Evolutionary conservation across 352 stramenopile genomes (phyloP).

Genomic region (Phytophthora uliginosa): DNA sequence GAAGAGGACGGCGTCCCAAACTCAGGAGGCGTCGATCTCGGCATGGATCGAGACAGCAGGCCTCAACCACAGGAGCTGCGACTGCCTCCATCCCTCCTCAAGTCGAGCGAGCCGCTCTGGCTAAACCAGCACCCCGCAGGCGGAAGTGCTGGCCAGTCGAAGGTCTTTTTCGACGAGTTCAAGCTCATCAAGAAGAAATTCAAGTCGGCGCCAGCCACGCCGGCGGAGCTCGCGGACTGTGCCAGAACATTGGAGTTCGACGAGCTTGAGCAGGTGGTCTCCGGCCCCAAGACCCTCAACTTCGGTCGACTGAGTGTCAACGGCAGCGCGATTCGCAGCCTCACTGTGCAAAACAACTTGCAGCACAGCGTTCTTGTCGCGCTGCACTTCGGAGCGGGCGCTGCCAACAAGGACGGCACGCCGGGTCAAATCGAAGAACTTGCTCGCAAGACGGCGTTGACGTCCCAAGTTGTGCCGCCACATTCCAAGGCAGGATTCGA

Average conservation of each 20-base stretch:
- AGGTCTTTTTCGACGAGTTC: slow-evolving; percentile 84
- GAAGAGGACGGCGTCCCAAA: slow-evolving; percentile 30
- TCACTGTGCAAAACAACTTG: slow-evolving; percentile 93
- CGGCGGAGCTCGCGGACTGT: slow-evolving; percentile 93
- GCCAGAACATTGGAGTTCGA: slow-evolving; percentile 69
- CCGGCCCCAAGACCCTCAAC: slow-evolving; percentile 89
- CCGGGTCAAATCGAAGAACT: slow-evolving; percentile 66
- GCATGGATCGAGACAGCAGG: slow-evolving; percentile 65
- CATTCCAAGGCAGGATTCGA: slow-evolving; percentile 91
- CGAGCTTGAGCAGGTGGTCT: slow-evolving; percentile 75
- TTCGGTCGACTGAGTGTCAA: slow-evolving; percentile 94
- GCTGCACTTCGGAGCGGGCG: slow-evolving; percentile 37
- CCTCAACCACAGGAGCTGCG: slow-evolving; percentile 54
- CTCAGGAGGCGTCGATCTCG: slow-evolving; percentile 55
- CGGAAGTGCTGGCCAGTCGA: slow-evolving; percentile 32
- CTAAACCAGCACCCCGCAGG: slow-evolving; percentile 38
- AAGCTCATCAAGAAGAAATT: slow-evolving; percentile 95
- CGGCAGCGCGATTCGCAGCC: slow-evolving; percentile 74
- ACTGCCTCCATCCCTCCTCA: slow-evolving; percentile 50
- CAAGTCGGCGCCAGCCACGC: slow-evolving; percentile 87
- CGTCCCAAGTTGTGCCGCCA: slow-evolving; percentile 89
- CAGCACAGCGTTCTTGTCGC: slow-evolving; percentile 83
- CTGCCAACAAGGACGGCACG: slow-evolving; percentile 20
- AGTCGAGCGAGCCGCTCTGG: slow-evolving; percentile 75
- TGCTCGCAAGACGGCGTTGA: slow-evolving; percentile 56